Evolutionary conservation across 441 rosid species (phyloP).

Genomic region (Adansonia rubrostipa): DNA sequence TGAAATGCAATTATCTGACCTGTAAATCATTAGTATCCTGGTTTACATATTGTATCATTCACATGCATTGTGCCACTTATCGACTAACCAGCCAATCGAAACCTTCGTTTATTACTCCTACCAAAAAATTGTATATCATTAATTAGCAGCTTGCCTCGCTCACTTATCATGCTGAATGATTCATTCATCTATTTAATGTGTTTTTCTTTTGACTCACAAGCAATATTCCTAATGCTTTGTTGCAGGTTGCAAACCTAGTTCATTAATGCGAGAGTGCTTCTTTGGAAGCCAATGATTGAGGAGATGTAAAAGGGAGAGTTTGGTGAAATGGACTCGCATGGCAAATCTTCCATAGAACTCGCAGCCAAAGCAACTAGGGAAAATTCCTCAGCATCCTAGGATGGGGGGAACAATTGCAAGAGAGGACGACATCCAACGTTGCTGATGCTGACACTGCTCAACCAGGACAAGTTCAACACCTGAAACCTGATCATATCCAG

Average conservation of each 20-base stretch:
- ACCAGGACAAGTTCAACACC: slow-evolving; percentile 26
- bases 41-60: background rate
- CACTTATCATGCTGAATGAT: background rate
- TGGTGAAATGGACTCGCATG: slow-evolving; percentile 49
- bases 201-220: background rate
- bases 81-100: background rate
- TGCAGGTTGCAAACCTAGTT: slow-evolving; percentile 87
- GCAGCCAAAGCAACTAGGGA: slow-evolving; percentile 37
- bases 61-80: background rate
- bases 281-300: slow-evolving; percentile 95
- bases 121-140: background rate
- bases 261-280: slow-evolving; percentile 81
- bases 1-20: background rate
- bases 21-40: background rate
- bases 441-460: slow-evolving; percentile 28
- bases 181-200: background rate
- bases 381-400: slow-evolving; percentile 37
- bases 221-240: slow-evolving; percentile 21
- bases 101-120: background rate
- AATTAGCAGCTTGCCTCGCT: background rate
- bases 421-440: slow-evolving; percentile 36
- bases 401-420: slow-evolving; percentile 42
- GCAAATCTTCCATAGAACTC: slow-evolving; percentile 49
- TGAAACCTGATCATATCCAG: slow-evolving; percentile 32
- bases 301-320: slow-evolving; percentile 90